A percentile compares a stretch with the other conserved stretches of the same genome.
Evolutionary conservation across 352 stramenopile species (phyloP).

Genomic region (Phytophthora boehmeriae): DNA sequence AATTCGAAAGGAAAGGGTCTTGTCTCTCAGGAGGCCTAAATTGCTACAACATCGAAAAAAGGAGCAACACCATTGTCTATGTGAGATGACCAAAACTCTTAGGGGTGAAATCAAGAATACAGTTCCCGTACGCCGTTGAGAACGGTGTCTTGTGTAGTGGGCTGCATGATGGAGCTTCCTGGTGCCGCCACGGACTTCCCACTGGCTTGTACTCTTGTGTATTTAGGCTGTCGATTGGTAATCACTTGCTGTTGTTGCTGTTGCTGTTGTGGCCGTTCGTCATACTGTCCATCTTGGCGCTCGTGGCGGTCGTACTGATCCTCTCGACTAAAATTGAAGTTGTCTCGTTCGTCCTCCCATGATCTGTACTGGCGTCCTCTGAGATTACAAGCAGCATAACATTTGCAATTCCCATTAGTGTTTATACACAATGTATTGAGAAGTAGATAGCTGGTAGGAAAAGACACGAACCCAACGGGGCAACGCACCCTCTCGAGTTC

Average conservation of each 20-base stretch:
- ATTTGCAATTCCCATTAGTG: neutral
- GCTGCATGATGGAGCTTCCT: slow-evolving; percentile 30
- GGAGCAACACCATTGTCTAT: too few relatives aligned
- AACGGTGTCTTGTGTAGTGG: slow-evolving; percentile 14
- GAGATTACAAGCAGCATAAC: neutral
- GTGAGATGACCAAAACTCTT: neutral
- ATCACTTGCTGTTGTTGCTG: neutral
- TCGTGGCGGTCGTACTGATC: neutral
- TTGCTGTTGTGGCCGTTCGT: neutral
- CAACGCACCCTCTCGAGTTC: slow-evolving; percentile 10
- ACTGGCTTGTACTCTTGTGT: slow-evolving; percentile 14
- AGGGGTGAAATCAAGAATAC: slow-evolving; percentile 9
- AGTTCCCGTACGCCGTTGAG: slow-evolving; percentile 19
- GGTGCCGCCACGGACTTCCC: slow-evolving; percentile 27
- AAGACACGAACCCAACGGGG: neutral
- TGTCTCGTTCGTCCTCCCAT: slow-evolving; percentile 7
- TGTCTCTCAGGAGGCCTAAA: slow-evolving; percentile 38
- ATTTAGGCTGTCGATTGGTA: slow-evolving; percentile 1
- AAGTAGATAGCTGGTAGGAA: neutral
- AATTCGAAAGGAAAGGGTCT: slow-evolving; percentile 15
- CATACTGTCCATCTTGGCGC: slow-evolving; percentile 6
- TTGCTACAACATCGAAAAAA: slow-evolving; percentile 8
- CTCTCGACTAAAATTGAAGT: slow-evolving; percentile 21
- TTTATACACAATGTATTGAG: neutral
- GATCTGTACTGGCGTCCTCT: neutral